A percentile compares a stretch with the other conserved stretches of the same genome.
These are phyloP conservation scores for Sophora flavescens DNA, from an alignment of 306 rosid species.

Conservation along the genomic window DNA sequence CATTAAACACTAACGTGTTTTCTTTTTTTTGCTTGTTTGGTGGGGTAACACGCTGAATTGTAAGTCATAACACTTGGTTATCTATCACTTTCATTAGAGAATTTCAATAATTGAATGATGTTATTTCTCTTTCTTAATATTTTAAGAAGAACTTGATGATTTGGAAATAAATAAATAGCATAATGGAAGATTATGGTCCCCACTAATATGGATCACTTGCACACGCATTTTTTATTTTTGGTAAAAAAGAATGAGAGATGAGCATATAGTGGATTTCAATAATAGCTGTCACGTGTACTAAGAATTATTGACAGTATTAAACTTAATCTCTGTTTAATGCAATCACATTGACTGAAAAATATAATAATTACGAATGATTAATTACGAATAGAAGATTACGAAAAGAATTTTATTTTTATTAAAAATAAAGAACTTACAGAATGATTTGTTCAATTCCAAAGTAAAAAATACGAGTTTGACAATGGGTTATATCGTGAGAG, in stretches of 20 bases:
- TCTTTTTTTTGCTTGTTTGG: constrained; percentile 27
- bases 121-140: constrained; percentile 23
- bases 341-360: constrained; percentile 29
- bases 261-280: constrained; percentile 42
- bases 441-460: constrained; percentile 15
- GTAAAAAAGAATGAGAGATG: neutral
- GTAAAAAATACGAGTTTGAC: constrained; percentile 52
- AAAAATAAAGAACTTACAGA: neutral
- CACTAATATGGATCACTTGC: constrained; percentile 5
- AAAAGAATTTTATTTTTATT: neutral
- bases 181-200: constrained; percentile 21
- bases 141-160: neutral
- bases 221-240: constrained; percentile 9
- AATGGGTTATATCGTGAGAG: too few relatives aligned
- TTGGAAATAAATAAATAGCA: neutral
- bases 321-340: constrained; percentile 27
- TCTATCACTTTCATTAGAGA: constrained; percentile 40
- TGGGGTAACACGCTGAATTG: constrained; percentile 39
- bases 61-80: constrained; percentile 13
- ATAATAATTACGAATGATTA: neutral
- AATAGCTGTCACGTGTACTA: constrained; percentile 59
- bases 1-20: neutral
- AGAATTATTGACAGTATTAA: constrained; percentile 46
- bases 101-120: constrained; percentile 41
- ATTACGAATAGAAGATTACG: too few relatives aligned